Evolutionary conservation across 2,329 filamentous ascomycete species (phyloP).

Genomic region (Cladosporium austrohemisphaericum): DNA sequence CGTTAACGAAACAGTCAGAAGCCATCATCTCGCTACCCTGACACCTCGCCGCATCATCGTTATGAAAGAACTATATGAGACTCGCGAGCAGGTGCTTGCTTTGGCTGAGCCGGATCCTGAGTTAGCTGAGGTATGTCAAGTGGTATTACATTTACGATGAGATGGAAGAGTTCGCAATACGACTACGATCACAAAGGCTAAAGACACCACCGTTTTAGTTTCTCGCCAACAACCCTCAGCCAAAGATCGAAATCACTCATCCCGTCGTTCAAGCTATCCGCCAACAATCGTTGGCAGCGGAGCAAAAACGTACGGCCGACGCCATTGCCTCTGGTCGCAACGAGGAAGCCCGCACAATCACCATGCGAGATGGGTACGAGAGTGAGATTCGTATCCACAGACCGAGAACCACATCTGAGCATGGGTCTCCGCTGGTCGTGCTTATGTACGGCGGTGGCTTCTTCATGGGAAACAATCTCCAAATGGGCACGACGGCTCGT

Average conservation of each 20-base stretch:
- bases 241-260: neutral
- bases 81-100: neutral
- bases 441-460: constrained; percentile 26
- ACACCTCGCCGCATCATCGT: too few species aligned
- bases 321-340: constrained; percentile 3
- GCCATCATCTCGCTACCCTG: too few species aligned
- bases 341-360: constrained; percentile 21
- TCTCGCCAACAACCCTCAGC: neutral
- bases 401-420: constrained; percentile 19
- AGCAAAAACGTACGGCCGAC: neutral
- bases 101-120: constrained; percentile 5
- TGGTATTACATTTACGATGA: too few species aligned
- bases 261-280: constrained; percentile 5
- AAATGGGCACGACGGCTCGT: constrained; percentile 19
- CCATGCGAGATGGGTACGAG: constrained; percentile 33
- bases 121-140: constrained; percentile 5
- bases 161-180: too few species aligned
- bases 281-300: neutral
- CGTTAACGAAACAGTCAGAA: too few species aligned
- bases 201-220: neutral
- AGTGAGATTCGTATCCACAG: constrained; percentile 33
- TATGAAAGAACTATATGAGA: neutral
- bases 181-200: too few species aligned
- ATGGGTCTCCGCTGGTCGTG: constrained; percentile 23
- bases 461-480: constrained; percentile 21